phyloP scores from a whole-genome alignment of 768 basidiomycete species.

The Leccinellum luteum region DNA sequence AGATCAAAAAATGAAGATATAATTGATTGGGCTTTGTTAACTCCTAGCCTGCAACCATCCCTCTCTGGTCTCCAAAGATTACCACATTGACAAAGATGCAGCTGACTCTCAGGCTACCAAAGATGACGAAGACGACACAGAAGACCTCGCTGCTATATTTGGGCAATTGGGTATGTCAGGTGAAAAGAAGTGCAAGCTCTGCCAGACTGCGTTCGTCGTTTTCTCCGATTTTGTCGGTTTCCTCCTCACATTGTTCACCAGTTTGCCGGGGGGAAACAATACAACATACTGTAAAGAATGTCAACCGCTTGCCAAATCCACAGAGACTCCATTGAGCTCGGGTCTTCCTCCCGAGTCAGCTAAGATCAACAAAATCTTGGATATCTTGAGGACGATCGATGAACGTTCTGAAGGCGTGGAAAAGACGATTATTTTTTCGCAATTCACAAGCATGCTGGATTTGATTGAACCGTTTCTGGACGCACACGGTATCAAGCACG shows the following conservation, averaged over 20 bases:
- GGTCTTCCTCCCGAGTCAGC: constrained; percentile 68
- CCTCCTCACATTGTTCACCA: constrained; percentile 6
- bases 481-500: constrained; percentile 64
- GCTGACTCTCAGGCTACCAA: constrained; percentile 61
- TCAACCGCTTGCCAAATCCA: constrained; percentile 47
- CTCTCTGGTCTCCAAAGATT: constrained; percentile 73
- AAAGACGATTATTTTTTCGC: constrained; percentile 97
- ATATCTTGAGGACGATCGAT: constrained; percentile 66
- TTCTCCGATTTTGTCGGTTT: not conserved
- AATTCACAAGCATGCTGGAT: constrained; percentile 87
- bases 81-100: constrained; percentile 70
- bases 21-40: not conserved
- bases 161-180: constrained; percentile 60
- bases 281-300: constrained; percentile 60
- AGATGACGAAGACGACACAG: constrained; percentile 54
- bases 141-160: constrained; percentile 75
- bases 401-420: constrained; percentile 56
- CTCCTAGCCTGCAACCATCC: constrained; percentile 86
- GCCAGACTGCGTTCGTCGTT: constrained; percentile 61
- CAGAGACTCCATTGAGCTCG: constrained; percentile 24
- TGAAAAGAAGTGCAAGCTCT: constrained; percentile 73
- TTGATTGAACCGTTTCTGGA: constrained; percentile 82
- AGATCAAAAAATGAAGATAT: not conserved
- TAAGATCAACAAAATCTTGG: constrained; percentile 82
- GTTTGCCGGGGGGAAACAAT: constrained; percentile 21